Evolutionary conservation across 2,329 filamentous ascomycete genomes (phyloP).

Genomic region (Tolypocladium inflatum): DNA sequence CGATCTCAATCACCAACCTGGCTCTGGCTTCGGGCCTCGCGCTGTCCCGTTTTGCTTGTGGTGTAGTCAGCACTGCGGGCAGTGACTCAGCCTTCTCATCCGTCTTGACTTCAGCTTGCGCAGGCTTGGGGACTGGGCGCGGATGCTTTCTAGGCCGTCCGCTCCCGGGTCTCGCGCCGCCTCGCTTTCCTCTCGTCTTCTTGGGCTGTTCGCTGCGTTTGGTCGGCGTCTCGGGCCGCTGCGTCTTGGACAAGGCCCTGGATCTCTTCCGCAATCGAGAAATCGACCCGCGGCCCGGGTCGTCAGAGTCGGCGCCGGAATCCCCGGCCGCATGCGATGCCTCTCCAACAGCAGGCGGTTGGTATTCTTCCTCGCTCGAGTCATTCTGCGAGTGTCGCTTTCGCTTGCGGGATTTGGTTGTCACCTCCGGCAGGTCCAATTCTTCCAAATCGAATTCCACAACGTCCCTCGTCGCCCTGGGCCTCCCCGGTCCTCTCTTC

Average conservation of each 20-base stretch:
- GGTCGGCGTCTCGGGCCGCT: conserved; percentile 4
- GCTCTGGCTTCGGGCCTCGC: not conserved
- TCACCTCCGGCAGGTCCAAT: conserved; percentile 2
- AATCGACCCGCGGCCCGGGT: conserved; percentile 7
- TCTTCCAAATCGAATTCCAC: conserved; percentile 11
- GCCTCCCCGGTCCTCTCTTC: conserved; percentile 13
- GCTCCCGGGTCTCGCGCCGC: conserved; percentile 27
- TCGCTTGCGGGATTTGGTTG: conserved; percentile 14
- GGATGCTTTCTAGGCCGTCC: conserved; percentile 29
- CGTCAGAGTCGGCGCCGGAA: conserved; percentile 15
- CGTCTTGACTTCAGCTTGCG: conserved; percentile 1
- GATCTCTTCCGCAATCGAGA: conserved; percentile 16
- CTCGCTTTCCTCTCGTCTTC: conserved; percentile 26
- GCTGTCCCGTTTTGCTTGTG: not conserved
- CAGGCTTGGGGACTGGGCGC: conserved; percentile 9
- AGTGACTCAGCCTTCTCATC: not conserved
- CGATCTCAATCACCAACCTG: conserved; percentile 13
- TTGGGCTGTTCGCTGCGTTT: conserved; percentile 15
- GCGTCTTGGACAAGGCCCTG: conserved; percentile 4
- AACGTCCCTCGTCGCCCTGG: conserved; percentile 4
- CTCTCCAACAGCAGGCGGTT: conserved; percentile 13
- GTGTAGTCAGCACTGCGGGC: not conserved
- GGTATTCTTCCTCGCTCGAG: conserved; percentile 20
- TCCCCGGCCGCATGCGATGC: conserved; percentile 11
- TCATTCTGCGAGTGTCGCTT: conserved; percentile 16